Evolutionary conservation across 1,284 basidiomycete species (phyloP), one percentile per base, ranked within the genome.

Genomic region (Bondarzewia mesenterica): DNA sequence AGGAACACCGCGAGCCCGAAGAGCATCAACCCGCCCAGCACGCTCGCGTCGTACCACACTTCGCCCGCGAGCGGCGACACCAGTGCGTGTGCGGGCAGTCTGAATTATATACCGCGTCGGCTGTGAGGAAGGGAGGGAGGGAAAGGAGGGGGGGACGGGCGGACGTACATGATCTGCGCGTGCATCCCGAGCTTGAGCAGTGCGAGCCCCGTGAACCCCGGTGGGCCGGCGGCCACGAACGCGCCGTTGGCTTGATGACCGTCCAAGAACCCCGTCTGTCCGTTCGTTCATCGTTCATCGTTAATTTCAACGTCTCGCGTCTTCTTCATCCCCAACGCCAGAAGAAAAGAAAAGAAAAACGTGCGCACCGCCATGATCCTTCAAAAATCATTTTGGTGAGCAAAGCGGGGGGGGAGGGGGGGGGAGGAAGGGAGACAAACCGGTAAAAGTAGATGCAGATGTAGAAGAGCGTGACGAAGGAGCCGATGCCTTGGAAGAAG

Each of bases 391-490:
- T 6, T 15, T 7, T 46, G 14, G 29, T 12, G n/a, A 41, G 42
- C 36, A 49, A 43, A 32, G 35, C 42, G 14, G 52, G 49, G 51
- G 47, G 43, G 26, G 15, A 27, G 16, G 21, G 12, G 42, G 16
- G 42, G 29, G 16, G 48, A 41, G 15, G 5, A 2, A 27, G 29
- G 12, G 23, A 45, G 27, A 60, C 67, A 20, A 39, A 70, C 69
- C 70, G 68, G 52, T 71, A 69, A 50, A 75, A 64, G 54, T 74
- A 75, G 45, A 75, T 73, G 58, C 70, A 71, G 42, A 75, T 69
- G 52, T 75, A 75, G 56, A 74, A 71, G 58, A 73, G 71, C 12
- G 72, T 74, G 66, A 75, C 69, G 61, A 74, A 74, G 61, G 72
- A 73, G 7, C 73, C 72, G 21, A 47, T 37, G 66, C 72, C 72